phyloP scores from a whole-genome alignment of 495 filamentous ascomycete genomes.

The Daldinia childiae region DNA sequence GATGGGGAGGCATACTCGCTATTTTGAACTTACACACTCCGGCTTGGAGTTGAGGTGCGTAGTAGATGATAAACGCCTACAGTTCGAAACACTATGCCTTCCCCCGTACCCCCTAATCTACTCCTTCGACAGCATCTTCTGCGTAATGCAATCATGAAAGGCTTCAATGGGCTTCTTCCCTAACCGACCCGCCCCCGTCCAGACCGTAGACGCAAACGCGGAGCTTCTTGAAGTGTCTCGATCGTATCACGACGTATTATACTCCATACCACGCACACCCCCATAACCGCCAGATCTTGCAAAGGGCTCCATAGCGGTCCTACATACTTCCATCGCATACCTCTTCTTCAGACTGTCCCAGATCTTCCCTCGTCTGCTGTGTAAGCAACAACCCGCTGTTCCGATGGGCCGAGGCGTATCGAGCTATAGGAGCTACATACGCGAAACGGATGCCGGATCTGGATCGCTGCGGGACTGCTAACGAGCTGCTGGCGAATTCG shows the following conservation, averaged over 20 bases:
- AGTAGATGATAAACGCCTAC: background rate
- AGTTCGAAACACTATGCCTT: background rate
- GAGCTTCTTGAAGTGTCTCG: conserved; percentile 36
- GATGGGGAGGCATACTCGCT: background rate
- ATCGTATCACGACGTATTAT: conserved; percentile 24
- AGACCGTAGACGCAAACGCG: conserved; percentile 15
- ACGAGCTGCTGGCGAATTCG: conserved; percentile 58
- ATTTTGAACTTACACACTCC: background rate
- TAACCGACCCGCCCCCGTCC: conserved; percentile 10
- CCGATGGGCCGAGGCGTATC: conserved; percentile 60
- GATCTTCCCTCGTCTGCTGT: conserved; percentile 47
- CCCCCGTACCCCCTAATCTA: background rate
- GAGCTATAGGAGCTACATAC: conserved; percentile 48
- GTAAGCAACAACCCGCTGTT: conserved; percentile 55
- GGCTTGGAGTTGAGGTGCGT: background rate
- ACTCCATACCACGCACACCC: conserved; percentile 9
- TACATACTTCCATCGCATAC: conserved; percentile 66
- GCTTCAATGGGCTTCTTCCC: conserved; percentile 24
- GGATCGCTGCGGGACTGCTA: conserved; percentile 61
- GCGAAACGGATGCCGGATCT: conserved; percentile 33
- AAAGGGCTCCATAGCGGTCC: conserved; percentile 69
- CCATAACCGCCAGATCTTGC: no score
- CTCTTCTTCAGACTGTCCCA: conserved; percentile 64
- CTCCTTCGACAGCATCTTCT: background rate
- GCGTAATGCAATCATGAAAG: no score